These are phyloP conservation scores for Tetraselmis chui DNA, from an alignment of 139 green algal species.

Conservation along the genomic window DNA sequence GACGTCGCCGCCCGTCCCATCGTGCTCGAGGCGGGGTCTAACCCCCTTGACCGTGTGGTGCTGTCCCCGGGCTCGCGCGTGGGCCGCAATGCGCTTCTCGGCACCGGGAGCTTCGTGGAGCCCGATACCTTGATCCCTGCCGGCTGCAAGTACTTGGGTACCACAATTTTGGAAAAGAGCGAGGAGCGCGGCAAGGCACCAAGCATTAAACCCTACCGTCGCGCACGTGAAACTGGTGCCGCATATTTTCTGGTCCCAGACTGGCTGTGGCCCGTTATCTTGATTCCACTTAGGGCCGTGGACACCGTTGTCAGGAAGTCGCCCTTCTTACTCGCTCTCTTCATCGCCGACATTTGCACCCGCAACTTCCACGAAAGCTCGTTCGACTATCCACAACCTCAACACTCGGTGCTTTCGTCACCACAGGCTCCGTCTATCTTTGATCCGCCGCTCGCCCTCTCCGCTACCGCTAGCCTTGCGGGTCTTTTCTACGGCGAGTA, in stretches of 20 bases:
- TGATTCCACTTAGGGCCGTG: neutral
- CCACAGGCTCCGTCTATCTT: too few relatives aligned
- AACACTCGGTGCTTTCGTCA: too few relatives aligned
- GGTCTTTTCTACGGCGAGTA: neutral
- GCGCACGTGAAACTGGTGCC: neutral
- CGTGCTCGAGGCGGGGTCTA: constrained; percentile 8
- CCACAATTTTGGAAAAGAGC: neutral
- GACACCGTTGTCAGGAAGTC: neutral
- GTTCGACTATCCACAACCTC: neutral
- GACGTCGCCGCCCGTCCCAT: constrained; percentile 8
- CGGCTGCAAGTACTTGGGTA: neutral
- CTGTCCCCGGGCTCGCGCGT: constrained; percentile 1
- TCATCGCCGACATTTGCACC: neutral
- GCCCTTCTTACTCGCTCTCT: neutral
- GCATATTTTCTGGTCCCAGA: neutral
- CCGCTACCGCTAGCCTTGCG: neutral
- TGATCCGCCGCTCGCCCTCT: neutral
- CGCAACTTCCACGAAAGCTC: neutral
- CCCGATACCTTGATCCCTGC: neutral
- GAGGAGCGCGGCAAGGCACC: neutral
- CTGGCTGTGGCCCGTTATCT: neutral
- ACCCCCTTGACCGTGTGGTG: constrained; percentile 18
- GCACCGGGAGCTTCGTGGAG: neutral
- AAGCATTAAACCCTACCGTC: neutral
- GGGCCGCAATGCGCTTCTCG: neutral